Conservation (phyloP, 2,329 filamentous ascomycete genomes). For the Sporothrix curviconia region DNA sequence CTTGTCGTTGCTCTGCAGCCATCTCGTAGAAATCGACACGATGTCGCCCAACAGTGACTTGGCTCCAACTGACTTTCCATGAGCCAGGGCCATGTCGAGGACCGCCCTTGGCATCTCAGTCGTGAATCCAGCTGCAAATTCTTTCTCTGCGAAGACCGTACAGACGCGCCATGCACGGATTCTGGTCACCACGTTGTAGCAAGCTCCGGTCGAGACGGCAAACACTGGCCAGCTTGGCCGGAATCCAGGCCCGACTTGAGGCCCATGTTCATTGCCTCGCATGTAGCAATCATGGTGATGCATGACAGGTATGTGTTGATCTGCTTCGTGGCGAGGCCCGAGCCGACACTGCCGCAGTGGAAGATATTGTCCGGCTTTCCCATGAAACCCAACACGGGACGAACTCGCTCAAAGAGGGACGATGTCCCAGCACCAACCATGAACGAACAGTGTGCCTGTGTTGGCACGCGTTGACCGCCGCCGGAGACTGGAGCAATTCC, state of each 20-base stretch:
- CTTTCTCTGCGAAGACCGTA: not conserved
- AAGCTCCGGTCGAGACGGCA: not conserved
- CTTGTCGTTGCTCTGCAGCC: not conserved
- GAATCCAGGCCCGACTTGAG: not conserved
- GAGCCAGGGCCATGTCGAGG: not conserved
- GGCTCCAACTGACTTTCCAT: not conserved
- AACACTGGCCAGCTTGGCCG: not conserved
- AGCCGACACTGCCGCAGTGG: not conserved
- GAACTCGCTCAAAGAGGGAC: not conserved
- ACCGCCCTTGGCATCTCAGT: not conserved
- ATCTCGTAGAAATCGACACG: not conserved
- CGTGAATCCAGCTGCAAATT: not conserved
- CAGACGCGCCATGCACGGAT: not conserved
- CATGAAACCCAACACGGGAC: not conserved
- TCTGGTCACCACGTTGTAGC: not conserved
- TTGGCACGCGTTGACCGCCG: not conserved
- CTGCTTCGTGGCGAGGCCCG: not conserved
- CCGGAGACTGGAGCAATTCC: not conserved
- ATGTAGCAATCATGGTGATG: constrained; percentile 1
- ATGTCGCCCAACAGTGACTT: not conserved
- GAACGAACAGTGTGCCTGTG: not conserved
- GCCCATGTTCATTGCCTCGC: constrained; percentile 5
- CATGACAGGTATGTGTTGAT: constrained; percentile 1
- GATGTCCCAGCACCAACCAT: not conserved
- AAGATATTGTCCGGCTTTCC: not conserved